Base-by-base conservation (phyloP, 192 early-diverging fungal genomes). In the Podila horticola region DNA sequence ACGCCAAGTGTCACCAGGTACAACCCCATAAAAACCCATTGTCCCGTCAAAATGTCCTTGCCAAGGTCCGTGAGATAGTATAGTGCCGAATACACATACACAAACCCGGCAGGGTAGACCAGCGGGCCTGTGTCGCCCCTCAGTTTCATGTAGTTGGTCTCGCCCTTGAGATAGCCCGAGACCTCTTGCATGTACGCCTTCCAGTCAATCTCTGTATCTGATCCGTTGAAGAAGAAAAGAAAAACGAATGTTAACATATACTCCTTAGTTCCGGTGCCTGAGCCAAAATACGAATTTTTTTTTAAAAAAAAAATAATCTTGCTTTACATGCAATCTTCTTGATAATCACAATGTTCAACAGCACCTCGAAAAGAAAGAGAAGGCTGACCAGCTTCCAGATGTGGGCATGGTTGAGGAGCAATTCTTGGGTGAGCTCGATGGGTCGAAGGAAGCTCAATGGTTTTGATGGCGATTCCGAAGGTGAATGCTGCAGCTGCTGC, bases 181-280 rank as follows among this genome's bases (percentile, higher is more conserved):
- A 97, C 93, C 84, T 99, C 88, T 79, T 98, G 94, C 96, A 99
- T 97, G 69, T 99, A 99, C 13, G 97, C 92, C 20, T 75, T 86
- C 96, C 96, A 99, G 85, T 99, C 97, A 69, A 99, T 99, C 79
- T 99, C 95, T 4, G 97, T 97, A 79, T 99, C 89, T 90, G 68
- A 72, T 45, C 60, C 22, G 31, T 29, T 12, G 13, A 17, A 11
- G 5, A 60, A 38, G 5, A 57, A 63, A 38, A 22, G 48, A 15
- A 3, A 17, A n/a, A n/a, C n/a, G 1, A 4, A 36, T 17, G 5
- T 58, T 22, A 64, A 64, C 41, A 22, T 26, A 12, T 30, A 24
- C 2, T 49, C 20, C 26, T 45, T 45, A 15, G 41, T 17, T 4
- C 15, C 15, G 41, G 41, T 8, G 15, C 41, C 41, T 45, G 41